Percentiles rank a stretch among this genome's conserved stretches.
phyloP scores from a whole-genome alignment of 2,329 filamentous ascomycete species.

The Neospermospora avenae region DNA sequence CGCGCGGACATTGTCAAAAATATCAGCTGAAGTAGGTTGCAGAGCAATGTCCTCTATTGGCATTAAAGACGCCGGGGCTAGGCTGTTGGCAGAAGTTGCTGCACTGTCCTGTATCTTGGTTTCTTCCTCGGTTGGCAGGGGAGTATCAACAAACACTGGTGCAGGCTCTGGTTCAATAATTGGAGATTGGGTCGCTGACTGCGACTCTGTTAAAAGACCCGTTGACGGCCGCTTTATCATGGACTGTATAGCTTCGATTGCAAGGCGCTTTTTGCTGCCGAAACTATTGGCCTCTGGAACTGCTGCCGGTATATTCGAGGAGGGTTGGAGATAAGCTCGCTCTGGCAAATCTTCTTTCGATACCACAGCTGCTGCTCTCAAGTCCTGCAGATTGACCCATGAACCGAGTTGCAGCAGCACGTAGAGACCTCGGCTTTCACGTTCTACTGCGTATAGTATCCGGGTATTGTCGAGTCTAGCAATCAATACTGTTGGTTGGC shows the following conservation, averaged over 20 bases:
- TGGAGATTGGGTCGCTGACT: slow-evolving; percentile 7
- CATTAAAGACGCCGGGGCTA: neutral
- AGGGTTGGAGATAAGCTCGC: slow-evolving; percentile 16
- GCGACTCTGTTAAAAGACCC: slow-evolving; percentile 19
- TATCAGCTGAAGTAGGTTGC: slow-evolving; percentile 43
- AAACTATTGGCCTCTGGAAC: slow-evolving; percentile 28
- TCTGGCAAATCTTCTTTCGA: slow-evolving; percentile 38
- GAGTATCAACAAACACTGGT: slow-evolving; percentile 7
- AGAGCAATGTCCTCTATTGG: slow-evolving; percentile 7
- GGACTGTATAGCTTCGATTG: slow-evolving; percentile 62
- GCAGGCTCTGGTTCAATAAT: slow-evolving; percentile 1
- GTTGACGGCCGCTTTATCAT: slow-evolving; percentile 49
- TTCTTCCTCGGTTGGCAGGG: neutral
- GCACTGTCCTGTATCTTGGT: neutral
- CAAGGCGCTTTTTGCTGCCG: slow-evolving; percentile 51
- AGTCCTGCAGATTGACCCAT: slow-evolving; percentile 59
- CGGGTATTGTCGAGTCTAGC: slow-evolving; percentile 55
- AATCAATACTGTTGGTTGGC: slow-evolving; percentile 54
- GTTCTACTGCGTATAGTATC: slow-evolving; percentile 62
- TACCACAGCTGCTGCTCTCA: slow-evolving; percentile 50
- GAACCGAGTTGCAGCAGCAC: slow-evolving; percentile 64
- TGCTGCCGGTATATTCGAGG: neutral
- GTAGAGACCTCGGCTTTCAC: slow-evolving; percentile 58
- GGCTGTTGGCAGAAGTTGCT: neutral
- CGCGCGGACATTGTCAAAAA: slow-evolving; percentile 55